phyloP scores from a whole-genome alignment of 176 grass and related monocot genomes.

The Rhynchospora tenuis region DNA sequence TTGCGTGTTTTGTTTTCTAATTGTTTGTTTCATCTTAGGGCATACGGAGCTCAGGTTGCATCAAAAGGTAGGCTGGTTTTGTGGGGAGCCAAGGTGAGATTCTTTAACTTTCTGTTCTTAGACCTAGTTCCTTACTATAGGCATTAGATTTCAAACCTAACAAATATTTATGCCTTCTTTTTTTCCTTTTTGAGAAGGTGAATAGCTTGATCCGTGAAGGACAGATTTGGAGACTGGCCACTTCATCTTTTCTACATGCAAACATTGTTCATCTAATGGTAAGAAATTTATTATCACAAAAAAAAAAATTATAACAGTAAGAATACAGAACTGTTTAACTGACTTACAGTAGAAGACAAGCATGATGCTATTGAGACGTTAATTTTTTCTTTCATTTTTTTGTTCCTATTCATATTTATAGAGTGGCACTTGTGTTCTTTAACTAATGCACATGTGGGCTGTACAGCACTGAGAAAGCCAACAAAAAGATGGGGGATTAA shows the following conservation, averaged over 20 bases:
- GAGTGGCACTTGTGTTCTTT: neutral
- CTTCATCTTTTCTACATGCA: conserved; percentile 77
- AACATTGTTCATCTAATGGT: conserved; percentile 80
- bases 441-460: neutral
- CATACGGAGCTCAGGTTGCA: conserved; percentile 67
- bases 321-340: neutral
- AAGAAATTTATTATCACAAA: neutral
- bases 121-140: neutral
- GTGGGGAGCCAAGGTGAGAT: conserved; percentile 89
- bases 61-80: conserved; percentile 65
- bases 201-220: conserved; percentile 89
- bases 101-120: neutral
- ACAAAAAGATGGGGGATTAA: neutral
- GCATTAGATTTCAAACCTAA: neutral
- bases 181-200: conserved; percentile 38
- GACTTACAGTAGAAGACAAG: too few relatives aligned
- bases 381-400: neutral
- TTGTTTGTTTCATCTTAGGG: conserved; percentile 34
- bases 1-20: neutral
- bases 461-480: neutral
- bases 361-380: neutral
- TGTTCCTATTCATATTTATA: neutral
- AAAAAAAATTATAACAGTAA: neutral
- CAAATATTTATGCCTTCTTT: neutral
- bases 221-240: conserved; percentile 78